phyloP scores from a whole-genome alignment of 1,139 yeast species.

The Kodamaea plutei region DNA sequence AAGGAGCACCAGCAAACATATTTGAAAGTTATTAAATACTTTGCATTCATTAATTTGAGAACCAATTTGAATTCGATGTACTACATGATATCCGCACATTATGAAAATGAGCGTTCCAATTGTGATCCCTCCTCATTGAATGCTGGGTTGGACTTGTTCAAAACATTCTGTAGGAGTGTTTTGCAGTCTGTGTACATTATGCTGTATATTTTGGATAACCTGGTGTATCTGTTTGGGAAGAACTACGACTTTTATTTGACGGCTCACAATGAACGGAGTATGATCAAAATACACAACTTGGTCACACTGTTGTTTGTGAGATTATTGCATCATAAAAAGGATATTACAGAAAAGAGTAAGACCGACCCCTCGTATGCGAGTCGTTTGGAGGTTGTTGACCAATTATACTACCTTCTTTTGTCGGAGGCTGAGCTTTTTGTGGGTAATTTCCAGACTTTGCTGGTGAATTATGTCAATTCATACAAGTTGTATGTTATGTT shows the following conservation, averaged over 20 bases:
- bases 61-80: constrained; percentile 44
- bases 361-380: constrained; percentile 19
- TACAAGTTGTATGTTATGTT: constrained; percentile 42
- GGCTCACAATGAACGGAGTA: constrained; percentile 37
- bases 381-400: constrained; percentile 34
- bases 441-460: constrained; percentile 39
- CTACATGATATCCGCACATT: constrained; percentile 41
- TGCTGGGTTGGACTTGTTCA: constrained; percentile 44
- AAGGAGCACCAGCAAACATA: constrained; percentile 12
- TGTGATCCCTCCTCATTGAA: constrained; percentile 31
- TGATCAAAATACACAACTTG: constrained; percentile 43
- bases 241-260: constrained; percentile 40
- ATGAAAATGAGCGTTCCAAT: constrained; percentile 32
- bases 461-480: constrained; percentile 38
- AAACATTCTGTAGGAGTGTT: constrained; percentile 41
- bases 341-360: constrained; percentile 22
- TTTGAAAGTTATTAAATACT: constrained; percentile 34
- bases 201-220: constrained; percentile 43
- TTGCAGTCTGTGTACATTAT: constrained; percentile 44
- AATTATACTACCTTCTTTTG: constrained; percentile 32
- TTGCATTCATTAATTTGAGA: constrained; percentile 35
- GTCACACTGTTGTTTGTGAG: constrained; percentile 41
- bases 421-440: constrained; percentile 44
- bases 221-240: constrained; percentile 41
- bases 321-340: constrained; percentile 38